phyloP scores from a whole-genome alignment of 176 grass and related monocot genomes.

The Aegilops bicornis region DNA sequence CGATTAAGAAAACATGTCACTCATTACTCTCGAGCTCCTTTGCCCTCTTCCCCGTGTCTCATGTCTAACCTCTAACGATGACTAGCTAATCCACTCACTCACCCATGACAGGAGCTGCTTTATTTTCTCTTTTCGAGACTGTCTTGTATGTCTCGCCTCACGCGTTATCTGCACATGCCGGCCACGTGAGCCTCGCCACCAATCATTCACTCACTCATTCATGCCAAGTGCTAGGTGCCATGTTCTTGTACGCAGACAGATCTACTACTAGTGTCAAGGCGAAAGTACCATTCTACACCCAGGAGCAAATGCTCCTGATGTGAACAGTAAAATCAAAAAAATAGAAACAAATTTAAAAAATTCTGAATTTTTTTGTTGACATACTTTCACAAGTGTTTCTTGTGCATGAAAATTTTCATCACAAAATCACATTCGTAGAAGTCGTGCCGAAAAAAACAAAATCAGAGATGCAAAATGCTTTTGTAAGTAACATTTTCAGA shows the following conservation, averaged over 20 bases:
- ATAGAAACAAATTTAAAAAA: too few species aligned
- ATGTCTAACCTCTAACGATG: background rate
- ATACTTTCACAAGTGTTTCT: too few species aligned
- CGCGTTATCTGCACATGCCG: slow-evolving; percentile 41
- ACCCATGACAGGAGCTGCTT: background rate
- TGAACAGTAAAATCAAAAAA: too few species aligned
- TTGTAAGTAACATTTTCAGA: too few species aligned
- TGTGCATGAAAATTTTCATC: too few species aligned
- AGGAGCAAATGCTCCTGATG: too few species aligned
- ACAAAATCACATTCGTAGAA: too few species aligned
- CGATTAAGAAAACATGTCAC: background rate
- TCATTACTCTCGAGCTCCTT: background rate
- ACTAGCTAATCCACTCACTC: background rate
- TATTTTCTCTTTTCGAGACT: background rate
- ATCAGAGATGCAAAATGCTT: too few species aligned
- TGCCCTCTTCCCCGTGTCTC: background rate
- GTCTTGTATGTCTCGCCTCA: background rate
- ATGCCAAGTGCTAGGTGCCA: background rate
- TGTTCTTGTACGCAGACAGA: background rate
- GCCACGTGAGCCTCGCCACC: slow-evolving; percentile 31
- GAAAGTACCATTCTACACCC: too few species aligned
- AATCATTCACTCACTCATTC: slow-evolving; percentile 6
- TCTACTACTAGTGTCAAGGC: background rate
- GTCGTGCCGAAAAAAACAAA: too few species aligned
- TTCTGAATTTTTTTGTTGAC: too few species aligned